A percentile compares a stretch with the other conserved stretches of the same genome.
Evolutionary conservation across 179 eudicot genomes (phyloP).

Genomic region (Drosera spatulata): DNA sequence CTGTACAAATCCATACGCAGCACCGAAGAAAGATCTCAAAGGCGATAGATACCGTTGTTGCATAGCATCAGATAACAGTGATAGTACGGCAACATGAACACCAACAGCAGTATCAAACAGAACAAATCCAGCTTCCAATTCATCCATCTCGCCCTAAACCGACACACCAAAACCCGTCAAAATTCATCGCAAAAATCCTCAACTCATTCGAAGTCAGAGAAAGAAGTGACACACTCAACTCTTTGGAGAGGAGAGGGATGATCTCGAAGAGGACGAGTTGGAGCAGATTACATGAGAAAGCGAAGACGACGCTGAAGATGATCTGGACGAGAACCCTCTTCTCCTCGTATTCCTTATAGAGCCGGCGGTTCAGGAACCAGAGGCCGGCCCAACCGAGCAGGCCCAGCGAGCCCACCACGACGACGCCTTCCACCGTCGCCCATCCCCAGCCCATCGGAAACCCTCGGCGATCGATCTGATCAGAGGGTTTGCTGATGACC

Average conservation of each 20-base stretch:
- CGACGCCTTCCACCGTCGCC: constrained; percentile 59
- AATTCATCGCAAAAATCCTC: too few species aligned
- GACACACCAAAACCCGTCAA: too few species aligned
- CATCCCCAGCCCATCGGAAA: constrained; percentile 64
- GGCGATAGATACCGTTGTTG: constrained; percentile 48
- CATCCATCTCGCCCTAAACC: constrained; percentile 85
- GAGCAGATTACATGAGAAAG: constrained; percentile 90
- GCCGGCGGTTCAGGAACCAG: constrained; percentile 78
- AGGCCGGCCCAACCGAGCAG: constrained; percentile 82
- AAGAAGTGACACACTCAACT: constrained; percentile 23
- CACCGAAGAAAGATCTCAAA: not conserved
- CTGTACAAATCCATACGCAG: too few species aligned
- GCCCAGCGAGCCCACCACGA: constrained; percentile 61
- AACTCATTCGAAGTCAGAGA: too few species aligned
- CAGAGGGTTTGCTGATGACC: too few species aligned
- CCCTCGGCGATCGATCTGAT: too few species aligned
- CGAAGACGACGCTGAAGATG: constrained; percentile 86
- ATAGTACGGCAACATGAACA: constrained; percentile 90
- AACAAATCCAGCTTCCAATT: constrained; percentile 98
- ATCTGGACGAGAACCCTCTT: constrained; percentile 87
- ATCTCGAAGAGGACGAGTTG: constrained; percentile 93
- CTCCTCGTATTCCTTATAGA: constrained; percentile 95
- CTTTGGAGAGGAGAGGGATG: constrained; percentile 83
- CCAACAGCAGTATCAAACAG: constrained; percentile 77
- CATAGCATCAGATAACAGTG: constrained; percentile 96